Conservation (phyloP, 1,284 basidiomycete species). For the Porodaedalea pini region DNA sequence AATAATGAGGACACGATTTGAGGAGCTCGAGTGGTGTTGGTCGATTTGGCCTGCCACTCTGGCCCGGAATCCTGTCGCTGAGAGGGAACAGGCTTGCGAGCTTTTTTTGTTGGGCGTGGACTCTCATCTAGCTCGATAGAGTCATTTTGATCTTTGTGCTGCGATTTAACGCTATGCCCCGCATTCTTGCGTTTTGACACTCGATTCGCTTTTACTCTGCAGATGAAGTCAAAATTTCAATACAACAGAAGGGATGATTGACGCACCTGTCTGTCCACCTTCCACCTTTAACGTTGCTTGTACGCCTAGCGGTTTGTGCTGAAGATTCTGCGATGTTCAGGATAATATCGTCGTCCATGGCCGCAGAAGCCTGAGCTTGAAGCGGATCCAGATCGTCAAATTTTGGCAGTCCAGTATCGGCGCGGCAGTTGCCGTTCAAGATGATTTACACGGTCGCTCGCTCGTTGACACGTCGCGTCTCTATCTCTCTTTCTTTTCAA, state of each 20-base stretch:
- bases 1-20: conserved; percentile 93
- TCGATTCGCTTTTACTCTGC: conserved; percentile 68
- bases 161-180: neutral
- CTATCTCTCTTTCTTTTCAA: neutral
- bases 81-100: conserved; percentile 38
- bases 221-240: conserved; percentile 20
- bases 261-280: conserved; percentile 82
- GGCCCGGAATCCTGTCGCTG: conserved; percentile 20
- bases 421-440: neutral
- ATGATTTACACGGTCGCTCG: conserved; percentile 7
- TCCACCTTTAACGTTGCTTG: conserved; percentile 49
- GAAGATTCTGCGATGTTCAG: conserved; percentile 58
- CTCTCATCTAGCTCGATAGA: conserved; percentile 15
- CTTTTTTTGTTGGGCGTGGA: conserved; percentile 33
- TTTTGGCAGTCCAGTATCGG: neutral
- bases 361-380: neutral
- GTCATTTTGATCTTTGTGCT: neutral
- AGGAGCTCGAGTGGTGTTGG: conserved; percentile 38
- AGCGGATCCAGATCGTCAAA: neutral
- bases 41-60: conserved; percentile 24
- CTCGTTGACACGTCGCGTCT: conserved; percentile 19
- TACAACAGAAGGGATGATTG: conserved; percentile 19
- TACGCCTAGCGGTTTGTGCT: conserved; percentile 29
- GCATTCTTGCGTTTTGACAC: conserved; percentile 55
- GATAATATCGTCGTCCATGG: conserved; percentile 68